phyloP scores from a whole-genome alignment of 306 rosid genomes.

The Ochetophila trinervis region DNA sequence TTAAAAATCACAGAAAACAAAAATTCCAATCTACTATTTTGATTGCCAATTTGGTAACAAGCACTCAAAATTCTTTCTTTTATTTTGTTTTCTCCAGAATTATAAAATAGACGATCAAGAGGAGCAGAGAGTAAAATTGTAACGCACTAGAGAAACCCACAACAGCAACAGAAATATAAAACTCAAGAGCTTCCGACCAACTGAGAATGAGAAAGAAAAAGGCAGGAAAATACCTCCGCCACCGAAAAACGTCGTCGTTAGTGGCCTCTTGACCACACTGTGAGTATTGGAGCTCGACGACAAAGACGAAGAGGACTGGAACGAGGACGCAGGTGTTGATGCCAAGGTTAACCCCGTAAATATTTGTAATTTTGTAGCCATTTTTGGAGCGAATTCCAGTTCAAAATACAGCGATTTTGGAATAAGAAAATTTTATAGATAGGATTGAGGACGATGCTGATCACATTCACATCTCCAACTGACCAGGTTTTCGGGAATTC shows the following conservation, averaged over 20 bases:
- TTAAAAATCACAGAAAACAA: not conserved
- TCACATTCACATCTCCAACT: not conserved
- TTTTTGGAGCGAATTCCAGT: constrained; percentile 30
- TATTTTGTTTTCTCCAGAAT: not conserved
- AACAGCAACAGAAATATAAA: constrained; percentile 2
- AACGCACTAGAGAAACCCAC: not conserved
- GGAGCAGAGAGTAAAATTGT: not conserved
- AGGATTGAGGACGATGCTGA: constrained; percentile 14
- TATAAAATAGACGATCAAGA: not conserved
- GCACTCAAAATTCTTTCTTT: not conserved
- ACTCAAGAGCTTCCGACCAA: not conserved
- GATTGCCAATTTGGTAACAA: constrained; percentile 1
- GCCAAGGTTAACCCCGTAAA: constrained; percentile 54
- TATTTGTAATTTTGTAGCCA: constrained; percentile 63
- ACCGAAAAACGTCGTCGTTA: constrained; percentile 54
- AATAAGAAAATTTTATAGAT: not conserved
- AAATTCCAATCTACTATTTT: not conserved
- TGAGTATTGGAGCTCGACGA: constrained; percentile 43
- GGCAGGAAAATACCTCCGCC: constrained; percentile 32
- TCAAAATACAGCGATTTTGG: constrained; percentile 4
- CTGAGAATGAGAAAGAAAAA: not conserved
- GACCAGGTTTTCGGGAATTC: not conserved
- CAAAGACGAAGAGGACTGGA: constrained; percentile 43
- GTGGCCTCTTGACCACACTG: constrained; percentile 45
- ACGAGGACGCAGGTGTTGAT: constrained; percentile 38